Base-by-base conservation (phyloP, 108 stramenopile species). In the Nitzschia sp. region DNA sequence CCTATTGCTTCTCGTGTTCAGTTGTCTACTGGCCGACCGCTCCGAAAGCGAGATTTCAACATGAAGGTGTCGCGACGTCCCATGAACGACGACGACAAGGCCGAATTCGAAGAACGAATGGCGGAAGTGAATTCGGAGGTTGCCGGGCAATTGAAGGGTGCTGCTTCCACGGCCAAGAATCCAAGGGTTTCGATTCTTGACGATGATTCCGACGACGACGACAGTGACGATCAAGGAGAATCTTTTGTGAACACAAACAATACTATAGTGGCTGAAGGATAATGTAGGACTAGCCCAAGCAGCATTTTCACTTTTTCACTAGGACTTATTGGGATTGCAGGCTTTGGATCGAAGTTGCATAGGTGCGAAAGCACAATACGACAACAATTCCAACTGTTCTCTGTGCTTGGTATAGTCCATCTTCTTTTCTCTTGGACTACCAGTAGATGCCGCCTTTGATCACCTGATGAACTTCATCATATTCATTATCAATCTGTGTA, bases 81-180 rank as follows among this genome's bases (percentile, higher is more conserved):
- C 11, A 65, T 84, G 70, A 76, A 73, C 6, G 75, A 75, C 10
- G 75, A 81, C 6, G 92, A 93, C 17, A 69, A 64, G 60, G 67
- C 65, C 37, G 85, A 77, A 48, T 46, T 81, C 54, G 85, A 90
- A 41, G 71, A 79, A 37, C 69, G 73, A 19, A 53, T 79, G 72
- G 86, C 88, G 0, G 89, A 89, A 74, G 83, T 93, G 3, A 89
- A 90, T 71, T 63, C 63, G 15, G 88, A 90, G 75, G 60, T 88
- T 66, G 90, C 54, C 19, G 53, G 10, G 25, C 50, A 39, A 26
- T 10, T 56, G 20, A 65, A 65, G 51, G 64, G 53, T 12, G 19
- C 53, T 9, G 8, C 20, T 22, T 7, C 29, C 7, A 0, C 54
- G 21, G 39, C 40, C 7, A 53, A 41, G 44, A n/a, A 41, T 8